These are phyloP conservation scores for Exophiala phaeomuriformis DNA, from an alignment of 2,329 filamentous ascomycete species.

Conservation along the genomic window DNA sequence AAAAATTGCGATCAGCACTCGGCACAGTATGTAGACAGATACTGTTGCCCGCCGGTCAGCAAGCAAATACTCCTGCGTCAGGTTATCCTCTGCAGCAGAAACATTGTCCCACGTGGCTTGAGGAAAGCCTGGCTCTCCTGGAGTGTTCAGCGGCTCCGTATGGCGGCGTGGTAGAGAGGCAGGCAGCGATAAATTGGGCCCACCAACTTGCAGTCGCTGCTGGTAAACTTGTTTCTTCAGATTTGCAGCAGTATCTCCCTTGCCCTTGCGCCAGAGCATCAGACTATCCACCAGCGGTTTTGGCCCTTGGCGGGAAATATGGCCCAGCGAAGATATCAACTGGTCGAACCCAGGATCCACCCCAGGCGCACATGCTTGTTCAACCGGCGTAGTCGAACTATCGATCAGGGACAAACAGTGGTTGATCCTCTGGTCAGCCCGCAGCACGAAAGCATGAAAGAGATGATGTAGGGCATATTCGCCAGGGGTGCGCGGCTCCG, in stretches of 20 bases:
- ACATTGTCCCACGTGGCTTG: conserved; percentile 31
- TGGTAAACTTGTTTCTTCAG: conserved; percentile 41
- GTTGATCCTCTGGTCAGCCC: conserved; percentile 93
- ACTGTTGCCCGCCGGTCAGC: conserved; percentile 86
- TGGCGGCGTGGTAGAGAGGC: conserved; percentile 58
- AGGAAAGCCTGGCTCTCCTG: conserved; percentile 32
- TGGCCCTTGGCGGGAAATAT: conserved; percentile 88
- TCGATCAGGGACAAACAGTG: conserved; percentile 74
- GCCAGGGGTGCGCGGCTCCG: conserved; percentile 85
- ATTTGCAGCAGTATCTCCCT: conserved; percentile 78
- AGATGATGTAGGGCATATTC: conserved; percentile 96
- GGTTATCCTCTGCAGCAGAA: conserved; percentile 28
- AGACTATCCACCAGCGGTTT: conserved; percentile 94
- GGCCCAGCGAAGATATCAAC: conserved; percentile 82
- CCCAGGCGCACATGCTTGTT: conserved; percentile 82
- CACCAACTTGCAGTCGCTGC: conserved; percentile 14
- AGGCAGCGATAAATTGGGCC: conserved; percentile 23
- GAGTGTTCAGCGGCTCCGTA: conserved; percentile 59
- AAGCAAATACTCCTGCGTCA: conserved; percentile 56
- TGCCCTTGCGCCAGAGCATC: conserved; percentile 96
- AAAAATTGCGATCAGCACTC: conserved; percentile 89
- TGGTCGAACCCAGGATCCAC: conserved; percentile 88
- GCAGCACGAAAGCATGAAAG: conserved; percentile 92
- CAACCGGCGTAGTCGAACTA: conserved; percentile 75
- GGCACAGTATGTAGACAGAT: conserved; percentile 91